Conservation (phyloP, 768 basidiomycete species). For the Hypsizygus marmoreus region DNA sequence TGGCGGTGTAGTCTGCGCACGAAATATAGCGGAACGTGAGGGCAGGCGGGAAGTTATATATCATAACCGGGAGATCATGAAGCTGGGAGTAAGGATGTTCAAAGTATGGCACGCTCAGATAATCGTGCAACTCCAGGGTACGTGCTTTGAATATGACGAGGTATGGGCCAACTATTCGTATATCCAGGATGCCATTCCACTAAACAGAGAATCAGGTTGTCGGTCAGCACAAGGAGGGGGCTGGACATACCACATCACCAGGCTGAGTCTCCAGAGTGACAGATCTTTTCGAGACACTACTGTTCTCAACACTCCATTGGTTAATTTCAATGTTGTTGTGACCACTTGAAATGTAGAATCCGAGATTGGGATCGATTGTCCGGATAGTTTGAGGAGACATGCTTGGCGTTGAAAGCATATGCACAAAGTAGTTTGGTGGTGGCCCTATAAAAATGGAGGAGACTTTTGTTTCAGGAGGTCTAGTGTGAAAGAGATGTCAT, state of each 20-base stretch:
- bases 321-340: no score
- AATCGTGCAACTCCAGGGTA: constrained; percentile 49
- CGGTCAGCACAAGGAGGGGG: background rate
- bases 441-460: no score
- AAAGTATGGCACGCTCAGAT: constrained; percentile 9
- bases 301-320: no score
- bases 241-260: constrained; percentile 23
- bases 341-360: background rate
- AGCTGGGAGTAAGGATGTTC: constrained; percentile 9
- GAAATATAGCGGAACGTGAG: constrained; percentile 48
- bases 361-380: no score
- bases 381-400: no score
- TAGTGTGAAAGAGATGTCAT: constrained; percentile 8
- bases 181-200: constrained; percentile 44
- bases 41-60: constrained; percentile 24
- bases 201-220: constrained; percentile 15
- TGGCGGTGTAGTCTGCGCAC: constrained; percentile 32
- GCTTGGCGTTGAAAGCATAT: no score
- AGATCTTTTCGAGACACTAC: constrained; percentile 20
- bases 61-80: constrained; percentile 7
- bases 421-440: no score
- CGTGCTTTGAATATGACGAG: constrained; percentile 55
- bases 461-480: constrained; percentile 16
- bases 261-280: constrained; percentile 9
- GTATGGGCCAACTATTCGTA: constrained; percentile 48